Evolutionary conservation across 108 stramenopile species (phyloP).

Genomic region (Stephanodiscus triporus): DNA sequence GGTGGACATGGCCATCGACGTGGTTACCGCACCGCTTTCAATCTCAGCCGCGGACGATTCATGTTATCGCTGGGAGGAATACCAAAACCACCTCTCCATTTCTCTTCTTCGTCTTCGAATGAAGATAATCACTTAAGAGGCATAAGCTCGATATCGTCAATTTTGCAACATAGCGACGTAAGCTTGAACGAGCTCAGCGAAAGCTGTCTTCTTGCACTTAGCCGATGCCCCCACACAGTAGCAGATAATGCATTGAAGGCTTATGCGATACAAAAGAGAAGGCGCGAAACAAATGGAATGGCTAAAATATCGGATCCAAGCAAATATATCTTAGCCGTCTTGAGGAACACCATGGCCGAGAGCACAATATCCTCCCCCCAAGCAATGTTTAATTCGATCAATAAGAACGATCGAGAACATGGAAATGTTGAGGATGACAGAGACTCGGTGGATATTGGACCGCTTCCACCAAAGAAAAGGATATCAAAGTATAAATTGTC

Average conservation of each 20-base stretch:
- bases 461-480: not conserved
- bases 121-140: not conserved
- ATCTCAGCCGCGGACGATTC: slow-evolving; percentile 4
- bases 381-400: not conserved
- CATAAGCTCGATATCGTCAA: not conserved
- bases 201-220: slow-evolving; percentile 18
- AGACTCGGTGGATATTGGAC: not conserved
- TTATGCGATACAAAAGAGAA: slow-evolving; percentile 21
- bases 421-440: not conserved
- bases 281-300: slow-evolving; percentile 17
- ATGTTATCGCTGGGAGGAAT: not conserved
- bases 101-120: slow-evolving; percentile 5
- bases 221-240: slow-evolving; percentile 1
- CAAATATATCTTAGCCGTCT: slow-evolving; percentile 26
- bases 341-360: slow-evolving; percentile 13
- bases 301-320: slow-evolving; percentile 27
- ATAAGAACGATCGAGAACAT: slow-evolving; percentile 4
- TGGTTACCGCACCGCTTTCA: not conserved
- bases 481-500: not conserved
- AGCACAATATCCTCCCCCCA: not conserved
- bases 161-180: slow-evolving; percentile 9
- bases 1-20: not conserved
- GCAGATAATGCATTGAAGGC: slow-evolving; percentile 28
- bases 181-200: slow-evolving; percentile 27
- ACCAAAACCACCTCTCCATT: not conserved